Evolutionary conservation across 2,329 filamentous ascomycete species (phyloP).

Genomic region (Cladophialophora exuberans): DNA sequence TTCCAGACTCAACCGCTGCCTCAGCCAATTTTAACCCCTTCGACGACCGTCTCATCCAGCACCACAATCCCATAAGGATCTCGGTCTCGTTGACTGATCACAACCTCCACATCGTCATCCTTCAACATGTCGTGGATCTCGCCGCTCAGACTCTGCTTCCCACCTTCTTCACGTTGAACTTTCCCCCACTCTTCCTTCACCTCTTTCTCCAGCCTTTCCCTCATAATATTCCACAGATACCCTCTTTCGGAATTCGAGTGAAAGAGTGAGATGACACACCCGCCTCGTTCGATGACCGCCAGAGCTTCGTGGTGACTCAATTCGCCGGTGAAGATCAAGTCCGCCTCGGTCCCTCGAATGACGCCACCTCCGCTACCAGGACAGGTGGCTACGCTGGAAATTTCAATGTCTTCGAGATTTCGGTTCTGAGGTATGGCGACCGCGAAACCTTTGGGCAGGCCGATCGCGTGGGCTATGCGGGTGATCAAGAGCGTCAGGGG

Average conservation of each 20-base stretch:
- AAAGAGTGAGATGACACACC: conserved; percentile 80
- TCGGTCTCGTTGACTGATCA: conserved; percentile 76
- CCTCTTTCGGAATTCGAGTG: conserved; percentile 92
- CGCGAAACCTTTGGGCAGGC: conserved; percentile 67
- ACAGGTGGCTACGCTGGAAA: conserved; percentile 79
- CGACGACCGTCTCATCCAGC: conserved; percentile 30
- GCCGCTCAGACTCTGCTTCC: conserved; percentile 36
- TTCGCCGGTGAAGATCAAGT: conserved; percentile 88
- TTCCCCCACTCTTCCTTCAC: conserved; percentile 61
- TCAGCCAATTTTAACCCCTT: conserved; percentile 16
- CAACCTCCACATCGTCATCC: conserved; percentile 63
- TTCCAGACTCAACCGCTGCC: conserved; percentile 29
- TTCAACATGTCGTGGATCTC: conserved; percentile 52
- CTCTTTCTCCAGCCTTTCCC: conserved; percentile 63
- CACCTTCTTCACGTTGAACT: conserved; percentile 47
- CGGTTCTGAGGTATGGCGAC: conserved; percentile 65
- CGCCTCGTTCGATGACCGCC: conserved; percentile 79
- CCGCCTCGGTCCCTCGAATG: conserved; percentile 58
- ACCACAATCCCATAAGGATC: conserved; percentile 84
- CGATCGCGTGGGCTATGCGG: conserved; percentile 64
- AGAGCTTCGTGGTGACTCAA: conserved; percentile 92
- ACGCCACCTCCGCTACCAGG: conserved; percentile 81
- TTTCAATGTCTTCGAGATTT: conserved; percentile 57
- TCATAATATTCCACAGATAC: conserved; percentile 75
- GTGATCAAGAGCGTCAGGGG: conserved; percentile 62